Evolutionary conservation across 2,329 filamentous ascomycete species (phyloP).

Genomic region (Fusarium chaquense): DNA sequence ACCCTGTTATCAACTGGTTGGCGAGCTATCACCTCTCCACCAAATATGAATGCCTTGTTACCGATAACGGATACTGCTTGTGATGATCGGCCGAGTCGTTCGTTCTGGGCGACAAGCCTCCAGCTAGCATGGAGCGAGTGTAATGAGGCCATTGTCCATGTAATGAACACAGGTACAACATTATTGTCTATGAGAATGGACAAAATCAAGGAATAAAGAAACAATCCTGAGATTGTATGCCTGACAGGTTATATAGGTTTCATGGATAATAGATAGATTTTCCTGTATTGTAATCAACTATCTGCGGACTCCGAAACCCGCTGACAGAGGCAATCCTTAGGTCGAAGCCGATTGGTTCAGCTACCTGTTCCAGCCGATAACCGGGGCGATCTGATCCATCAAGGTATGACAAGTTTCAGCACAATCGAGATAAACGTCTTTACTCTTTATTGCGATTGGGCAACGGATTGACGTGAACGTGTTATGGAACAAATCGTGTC

Average conservation of each 20-base stretch:
- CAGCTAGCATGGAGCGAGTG: neutral
- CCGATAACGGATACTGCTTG: neutral
- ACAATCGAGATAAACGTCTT: neutral
- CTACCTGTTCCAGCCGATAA: no score
- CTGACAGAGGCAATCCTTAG: neutral
- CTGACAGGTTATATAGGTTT: neutral
- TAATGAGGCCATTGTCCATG: neutral
- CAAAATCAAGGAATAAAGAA: neutral
- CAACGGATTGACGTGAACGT: neutral
- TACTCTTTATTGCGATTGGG: neutral
- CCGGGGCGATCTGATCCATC: neutral
- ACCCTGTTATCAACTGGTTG: conserved; percentile 6
- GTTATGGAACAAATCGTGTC: neutral
- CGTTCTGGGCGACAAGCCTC: neutral
- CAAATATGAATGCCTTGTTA: neutral
- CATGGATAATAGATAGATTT: neutral
- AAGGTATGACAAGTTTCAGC: neutral
- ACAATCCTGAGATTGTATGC: neutral
- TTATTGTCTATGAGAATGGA: neutral
- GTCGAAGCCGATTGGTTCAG: neutral
- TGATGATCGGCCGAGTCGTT: neutral
- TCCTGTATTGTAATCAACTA: neutral
- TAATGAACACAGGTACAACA: neutral
- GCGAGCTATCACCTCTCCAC: neutral
- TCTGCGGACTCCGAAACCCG: neutral